These are phyloP conservation scores for Sporothrix pseudoabietina DNA, from an alignment of 2,329 filamentous ascomycete genomes.

Conservation along the genomic window DNA sequence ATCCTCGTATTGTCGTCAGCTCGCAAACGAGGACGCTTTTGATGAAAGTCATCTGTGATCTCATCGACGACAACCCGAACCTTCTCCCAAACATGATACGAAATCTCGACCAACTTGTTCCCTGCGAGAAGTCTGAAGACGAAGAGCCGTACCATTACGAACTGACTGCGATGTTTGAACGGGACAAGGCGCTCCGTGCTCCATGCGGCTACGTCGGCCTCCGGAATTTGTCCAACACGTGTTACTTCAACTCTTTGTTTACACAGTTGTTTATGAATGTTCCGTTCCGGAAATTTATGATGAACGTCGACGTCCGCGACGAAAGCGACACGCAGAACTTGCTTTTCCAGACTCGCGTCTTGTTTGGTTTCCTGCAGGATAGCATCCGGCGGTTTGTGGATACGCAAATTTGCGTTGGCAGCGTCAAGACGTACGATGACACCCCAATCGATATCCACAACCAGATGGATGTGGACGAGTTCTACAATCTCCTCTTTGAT, in stretches of 20 bases:
- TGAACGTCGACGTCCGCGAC: slow-evolving; percentile 63
- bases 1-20: slow-evolving; percentile 53
- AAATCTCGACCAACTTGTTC: slow-evolving; percentile 53
- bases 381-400: slow-evolving; percentile 74
- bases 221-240: slow-evolving; percentile 92
- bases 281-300: slow-evolving; percentile 81
- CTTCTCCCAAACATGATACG: slow-evolving; percentile 57
- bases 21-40: slow-evolving; percentile 59
- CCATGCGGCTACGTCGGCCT: slow-evolving; percentile 83
- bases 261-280: slow-evolving; percentile 97
- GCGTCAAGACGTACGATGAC: slow-evolving; percentile 81
- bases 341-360: slow-evolving; percentile 72
- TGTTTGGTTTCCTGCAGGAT: slow-evolving; percentile 87
- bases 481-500: slow-evolving; percentile 92
- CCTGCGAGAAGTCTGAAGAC: slow-evolving; percentile 48
- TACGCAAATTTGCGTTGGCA: slow-evolving; percentile 69
- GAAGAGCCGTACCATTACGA: slow-evolving; percentile 62
- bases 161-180: slow-evolving; percentile 63
- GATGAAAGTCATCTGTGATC: slow-evolving; percentile 59
- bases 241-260: slow-evolving; percentile 92
- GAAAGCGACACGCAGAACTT: slow-evolving; percentile 63
- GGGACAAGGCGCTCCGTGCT: slow-evolving; percentile 68
- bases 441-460: slow-evolving; percentile 79
- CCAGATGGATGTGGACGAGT: slow-evolving; percentile 98
- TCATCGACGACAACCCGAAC: slow-evolving; percentile 55